phyloP scores from a whole-genome alignment of 2,329 filamentous ascomycete genomes.

The Colletotrichum sp. region DNA sequence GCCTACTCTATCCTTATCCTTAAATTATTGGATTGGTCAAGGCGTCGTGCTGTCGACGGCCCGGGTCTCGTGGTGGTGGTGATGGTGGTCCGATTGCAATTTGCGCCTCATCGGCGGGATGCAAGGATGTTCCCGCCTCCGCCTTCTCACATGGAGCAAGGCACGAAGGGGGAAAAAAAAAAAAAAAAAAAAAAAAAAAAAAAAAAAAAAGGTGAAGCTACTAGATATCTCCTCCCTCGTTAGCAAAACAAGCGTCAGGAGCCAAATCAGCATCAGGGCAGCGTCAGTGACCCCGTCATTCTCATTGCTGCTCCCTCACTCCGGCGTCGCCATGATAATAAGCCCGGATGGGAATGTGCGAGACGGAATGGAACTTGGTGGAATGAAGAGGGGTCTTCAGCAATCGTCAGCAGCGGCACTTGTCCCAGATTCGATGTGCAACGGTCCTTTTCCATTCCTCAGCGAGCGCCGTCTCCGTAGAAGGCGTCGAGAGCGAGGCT shows the following conservation, averaged over 20 bases:
- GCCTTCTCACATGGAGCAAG: neutral
- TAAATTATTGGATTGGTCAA: neutral
- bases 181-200: neutral
- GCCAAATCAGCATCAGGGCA: neutral
- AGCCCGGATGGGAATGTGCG: neutral
- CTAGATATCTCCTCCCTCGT: neutral
- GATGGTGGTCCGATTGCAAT: constrained; percentile 4
- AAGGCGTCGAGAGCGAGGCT: neutral
- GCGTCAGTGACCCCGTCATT: neutral
- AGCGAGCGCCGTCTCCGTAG: neutral
- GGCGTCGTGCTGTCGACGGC: neutral
- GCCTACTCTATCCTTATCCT: neutral
- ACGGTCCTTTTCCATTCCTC: neutral
- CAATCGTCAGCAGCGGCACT: constrained; percentile 10
- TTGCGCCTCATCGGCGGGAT: neutral
- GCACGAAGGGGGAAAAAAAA: too few species aligned
- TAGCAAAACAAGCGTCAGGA: neutral
- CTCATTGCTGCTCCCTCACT: neutral
- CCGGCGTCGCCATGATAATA: neutral
- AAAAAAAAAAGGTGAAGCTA: neutral
- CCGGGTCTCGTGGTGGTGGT: neutral
- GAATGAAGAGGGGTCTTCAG: neutral
- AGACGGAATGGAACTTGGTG: neutral
- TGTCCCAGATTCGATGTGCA: neutral
- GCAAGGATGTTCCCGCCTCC: constrained; percentile 1